Percentiles rank a stretch among this genome's conserved stretches.
Evolutionary conservation across 169 alveolate genomes (phyloP).

Genomic region (Plasmodium billcollinsi): DNA sequence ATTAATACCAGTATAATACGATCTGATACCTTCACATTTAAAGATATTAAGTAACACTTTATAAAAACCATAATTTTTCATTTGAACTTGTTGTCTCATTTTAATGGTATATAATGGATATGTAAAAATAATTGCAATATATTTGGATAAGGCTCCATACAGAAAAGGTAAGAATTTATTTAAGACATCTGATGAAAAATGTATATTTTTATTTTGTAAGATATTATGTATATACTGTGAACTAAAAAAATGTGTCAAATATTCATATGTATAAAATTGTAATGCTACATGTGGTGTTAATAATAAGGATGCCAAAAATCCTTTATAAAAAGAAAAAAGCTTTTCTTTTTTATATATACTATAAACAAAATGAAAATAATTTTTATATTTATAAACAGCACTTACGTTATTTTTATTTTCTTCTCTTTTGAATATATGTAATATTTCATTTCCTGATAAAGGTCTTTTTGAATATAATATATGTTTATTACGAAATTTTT

Average conservation of each 20-base stretch:
- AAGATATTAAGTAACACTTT: constrained; percentile 58
- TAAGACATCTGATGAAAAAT: constrained; percentile 33
- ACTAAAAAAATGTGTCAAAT: constrained; percentile 34
- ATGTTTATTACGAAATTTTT: constrained; percentile 44
- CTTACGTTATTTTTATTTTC: constrained; percentile 48
- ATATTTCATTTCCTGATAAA: constrained; percentile 33
- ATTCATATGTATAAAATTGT: constrained; percentile 70
- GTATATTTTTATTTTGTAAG: constrained; percentile 3
- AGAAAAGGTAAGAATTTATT: constrained; percentile 50
- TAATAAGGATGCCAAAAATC: constrained; percentile 56
- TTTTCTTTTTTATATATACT: constrained; percentile 60
- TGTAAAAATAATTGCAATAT: constrained; percentile 50
- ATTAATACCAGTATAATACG: constrained; percentile 67
- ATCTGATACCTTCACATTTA: constrained; percentile 50
- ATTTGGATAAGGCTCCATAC: constrained; percentile 69
- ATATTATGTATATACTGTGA: constrained; percentile 25
- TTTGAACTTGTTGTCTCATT: constrained; percentile 77
- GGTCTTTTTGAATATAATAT: constrained; percentile 36
- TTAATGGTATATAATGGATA: constrained; percentile 73
- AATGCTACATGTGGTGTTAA: constrained; percentile 73
- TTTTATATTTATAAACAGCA: constrained; percentile 43
- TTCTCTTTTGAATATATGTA: constrained; percentile 56
- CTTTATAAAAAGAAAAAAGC: constrained; percentile 59
- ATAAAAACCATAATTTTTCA: constrained; percentile 46
- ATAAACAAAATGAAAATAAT: constrained; percentile 71